Base-by-base conservation (phyloP, 805 yeast species). In the Cyberlindnera xylosilytica region DNA sequence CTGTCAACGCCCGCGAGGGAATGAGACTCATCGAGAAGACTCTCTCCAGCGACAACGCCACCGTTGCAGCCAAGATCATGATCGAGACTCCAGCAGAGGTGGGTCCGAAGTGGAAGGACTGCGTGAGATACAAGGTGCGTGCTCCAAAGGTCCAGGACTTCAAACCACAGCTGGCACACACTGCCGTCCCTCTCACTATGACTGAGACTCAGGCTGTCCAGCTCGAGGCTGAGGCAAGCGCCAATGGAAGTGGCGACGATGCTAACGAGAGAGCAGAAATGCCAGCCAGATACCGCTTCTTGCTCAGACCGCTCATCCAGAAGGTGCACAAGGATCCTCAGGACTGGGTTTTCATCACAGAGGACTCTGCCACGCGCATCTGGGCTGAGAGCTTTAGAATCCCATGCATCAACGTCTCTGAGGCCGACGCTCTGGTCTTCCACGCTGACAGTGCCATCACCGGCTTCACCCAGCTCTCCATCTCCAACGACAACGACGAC, bases 1-100 rank as follows among this genome's bases (percentile, higher is more conserved):
- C 86, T 16, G 69, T 73, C n/a, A 79, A 78, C 59, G 83, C 90
- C 7, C 67, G 81, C 40, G 85, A 81, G 54, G 75, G 87, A 16
- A 69, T 82, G 38, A 66, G 74, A 42, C 78, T 81, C 51, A 77
- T 83, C 41, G 88, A 83, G 50, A 62, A 64, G 28, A 42, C 57
- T 33, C 47, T 61, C 36, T 45, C 56, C 7, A 47, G 39, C 26
- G 38, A 52, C 13, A 45, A 42, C 13, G 26, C 49, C 10, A 29
- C 33, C 9, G 36, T 51, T n/a, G 47, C 64, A 50, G 34, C 50
- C 13, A 45, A 35, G 34, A 33, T 75, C 44, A 36, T 46, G 33
- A 49, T 69, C 47, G 70, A 76, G 50, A 52, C 72, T 2, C 69
- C 74, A 0, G 55, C 59, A 6, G 78, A 72, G 33, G 54, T 61